These are phyloP conservation scores for Claviceps capensis DNA, from an alignment of 2,329 filamentous ascomycete species.

Conservation along the genomic window DNA sequence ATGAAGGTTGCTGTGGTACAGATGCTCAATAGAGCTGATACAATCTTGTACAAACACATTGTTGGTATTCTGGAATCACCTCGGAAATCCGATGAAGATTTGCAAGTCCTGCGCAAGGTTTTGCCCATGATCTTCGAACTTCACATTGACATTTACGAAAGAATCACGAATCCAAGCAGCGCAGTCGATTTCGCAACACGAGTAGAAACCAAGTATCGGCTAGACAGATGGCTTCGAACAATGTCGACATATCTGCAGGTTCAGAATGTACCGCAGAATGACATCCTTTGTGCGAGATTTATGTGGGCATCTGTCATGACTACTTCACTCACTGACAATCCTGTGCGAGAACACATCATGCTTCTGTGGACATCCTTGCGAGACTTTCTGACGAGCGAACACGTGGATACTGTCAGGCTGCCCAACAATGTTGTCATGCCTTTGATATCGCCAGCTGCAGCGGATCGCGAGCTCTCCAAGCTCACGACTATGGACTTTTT, in stretches of 20 bases:
- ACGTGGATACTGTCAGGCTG: constrained; percentile 39
- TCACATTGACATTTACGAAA: constrained; percentile 46
- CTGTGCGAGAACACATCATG: constrained; percentile 41
- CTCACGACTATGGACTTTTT: constrained; percentile 97
- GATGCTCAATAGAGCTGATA: constrained; percentile 39
- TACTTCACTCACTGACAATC: constrained; percentile 37
- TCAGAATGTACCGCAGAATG: constrained; percentile 19
- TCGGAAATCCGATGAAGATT: constrained; percentile 11
- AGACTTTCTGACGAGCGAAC: constrained; percentile 31
- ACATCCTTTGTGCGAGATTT: constrained; percentile 35
- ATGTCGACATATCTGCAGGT: constrained; percentile 31
- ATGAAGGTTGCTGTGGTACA: constrained; percentile 45
- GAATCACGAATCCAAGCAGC: constrained; percentile 42
- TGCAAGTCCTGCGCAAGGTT: constrained; percentile 27
- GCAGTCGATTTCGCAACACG: constrained; percentile 35
- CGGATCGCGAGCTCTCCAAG: constrained; percentile 82
- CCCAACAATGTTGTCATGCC: constrained; percentile 84
- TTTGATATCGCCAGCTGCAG: constrained; percentile 67
- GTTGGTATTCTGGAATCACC: constrained; percentile 25
- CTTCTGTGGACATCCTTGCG: constrained; percentile 45
- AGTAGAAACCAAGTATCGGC: constrained; percentile 33
- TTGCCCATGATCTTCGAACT: constrained; percentile 48
- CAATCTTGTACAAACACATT: constrained; percentile 34
- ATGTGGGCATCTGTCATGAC: constrained; percentile 43
- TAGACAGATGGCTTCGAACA: constrained; percentile 38